Evolutionary conservation across 805 yeast species (phyloP).

Genomic region (Yamadazyma insecticola): DNA sequence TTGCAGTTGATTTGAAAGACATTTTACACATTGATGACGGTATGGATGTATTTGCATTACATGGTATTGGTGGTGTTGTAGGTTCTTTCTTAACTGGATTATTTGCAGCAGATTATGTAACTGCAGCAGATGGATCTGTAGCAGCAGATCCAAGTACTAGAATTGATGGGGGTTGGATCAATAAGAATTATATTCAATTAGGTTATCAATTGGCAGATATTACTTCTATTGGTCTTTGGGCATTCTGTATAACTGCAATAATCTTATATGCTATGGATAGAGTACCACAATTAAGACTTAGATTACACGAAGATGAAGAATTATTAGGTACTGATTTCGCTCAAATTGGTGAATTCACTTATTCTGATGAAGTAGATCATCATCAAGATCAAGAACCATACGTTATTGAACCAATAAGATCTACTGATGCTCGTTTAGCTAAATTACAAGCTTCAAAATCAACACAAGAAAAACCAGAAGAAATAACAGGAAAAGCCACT

Average conservation of each 20-base stretch:
- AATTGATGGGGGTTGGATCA: constrained; percentile 84
- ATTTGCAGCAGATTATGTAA: constrained; percentile 87
- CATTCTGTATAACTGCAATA: constrained; percentile 67
- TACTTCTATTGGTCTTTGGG: constrained; percentile 67
- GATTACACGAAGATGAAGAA: constrained; percentile 85
- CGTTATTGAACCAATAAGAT: constrained; percentile 77
- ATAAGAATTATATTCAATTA: constrained; percentile 76
- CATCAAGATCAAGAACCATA: constrained; percentile 31
- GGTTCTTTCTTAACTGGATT: constrained; percentile 87
- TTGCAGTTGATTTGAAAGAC: constrained; percentile 77
- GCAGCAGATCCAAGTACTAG: constrained; percentile 18
- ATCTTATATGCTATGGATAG: constrained; percentile 63
- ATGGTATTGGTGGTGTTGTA: constrained; percentile 87
- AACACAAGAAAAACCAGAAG: constrained; percentile 10
- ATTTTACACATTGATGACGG: constrained; percentile 83
- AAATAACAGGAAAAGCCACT: constrained; percentile 11
- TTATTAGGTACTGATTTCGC: constrained; percentile 82
- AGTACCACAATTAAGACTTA: constrained; percentile 71
- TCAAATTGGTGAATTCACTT: constrained; percentile 88
- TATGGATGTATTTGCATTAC: constrained; percentile 88
- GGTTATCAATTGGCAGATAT: constrained; percentile 86
- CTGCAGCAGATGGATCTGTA: constrained; percentile 71
- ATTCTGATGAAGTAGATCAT: constrained; percentile 51
- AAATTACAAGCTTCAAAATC: constrained; percentile 24
- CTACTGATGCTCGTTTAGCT: constrained; percentile 40